Evolutionary conservation across 331 rosid species (phyloP).

Genomic region (Spiraea crenata): DNA sequence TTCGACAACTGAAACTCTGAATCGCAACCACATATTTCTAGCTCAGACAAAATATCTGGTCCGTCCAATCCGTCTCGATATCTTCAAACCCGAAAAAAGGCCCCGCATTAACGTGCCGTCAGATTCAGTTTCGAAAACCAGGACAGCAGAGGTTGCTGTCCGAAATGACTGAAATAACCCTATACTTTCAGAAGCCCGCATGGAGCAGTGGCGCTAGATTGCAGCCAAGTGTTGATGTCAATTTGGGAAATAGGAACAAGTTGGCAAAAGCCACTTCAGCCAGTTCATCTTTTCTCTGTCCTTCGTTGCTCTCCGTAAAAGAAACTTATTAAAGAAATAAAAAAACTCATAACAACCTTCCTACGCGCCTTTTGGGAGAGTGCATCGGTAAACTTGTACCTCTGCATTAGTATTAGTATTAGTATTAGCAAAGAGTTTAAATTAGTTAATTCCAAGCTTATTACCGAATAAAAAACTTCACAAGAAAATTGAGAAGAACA

Average conservation of each 20-base stretch:
- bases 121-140: constrained; percentile 66
- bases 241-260: not conserved
- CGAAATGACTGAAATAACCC: constrained; percentile 9
- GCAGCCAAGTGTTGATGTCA: not conserved
- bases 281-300: constrained; percentile 42
- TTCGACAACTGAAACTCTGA: not conserved
- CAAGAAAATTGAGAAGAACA: too few relatives aligned
- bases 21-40: constrained; percentile 36
- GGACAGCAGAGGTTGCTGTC: constrained; percentile 36
- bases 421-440: too few relatives aligned
- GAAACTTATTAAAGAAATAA: constrained; percentile 22
- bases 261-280: constrained; percentile 35
- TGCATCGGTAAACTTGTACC: not conserved
- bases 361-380: constrained; percentile 39
- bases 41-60: constrained; percentile 16
- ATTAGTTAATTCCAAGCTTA: too few relatives aligned
- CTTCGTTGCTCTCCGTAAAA: constrained; percentile 47
- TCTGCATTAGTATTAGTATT: too few relatives aligned
- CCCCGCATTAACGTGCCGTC: constrained; percentile 67
- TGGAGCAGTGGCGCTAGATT: not conserved
- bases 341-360: not conserved
- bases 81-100: constrained; percentile 40
- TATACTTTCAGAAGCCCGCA: not conserved
- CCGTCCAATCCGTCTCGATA: constrained; percentile 61
- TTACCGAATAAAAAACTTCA: too few relatives aligned